A percentile compares a stretch with the other conserved stretches of the same genome.
Conservation (phyloP, 768 basidiomycete genomes). For the Tricholoma hemisulphureum region DNA sequence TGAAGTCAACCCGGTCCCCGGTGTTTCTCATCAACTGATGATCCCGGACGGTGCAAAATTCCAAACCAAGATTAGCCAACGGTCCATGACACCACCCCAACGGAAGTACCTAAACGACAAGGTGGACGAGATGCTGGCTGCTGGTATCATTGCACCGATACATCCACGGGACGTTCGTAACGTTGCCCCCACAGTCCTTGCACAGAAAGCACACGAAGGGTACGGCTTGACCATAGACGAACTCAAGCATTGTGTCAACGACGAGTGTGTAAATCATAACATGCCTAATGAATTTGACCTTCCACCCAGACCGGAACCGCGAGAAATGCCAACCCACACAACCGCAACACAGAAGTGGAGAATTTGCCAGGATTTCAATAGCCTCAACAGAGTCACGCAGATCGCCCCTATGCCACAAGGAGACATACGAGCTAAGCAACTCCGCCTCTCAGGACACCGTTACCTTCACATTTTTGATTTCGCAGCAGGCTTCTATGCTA, state of each 20-base stretch:
- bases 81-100: constrained; percentile 29
- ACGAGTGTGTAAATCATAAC: constrained; percentile 21
- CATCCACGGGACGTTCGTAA: constrained; percentile 12
- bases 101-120: too few relatives aligned
- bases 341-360: constrained; percentile 28
- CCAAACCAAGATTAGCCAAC: constrained; percentile 26
- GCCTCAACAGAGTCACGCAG: constrained; percentile 29
- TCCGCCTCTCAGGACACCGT: constrained; percentile 27
- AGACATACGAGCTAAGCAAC: constrained; percentile 38
- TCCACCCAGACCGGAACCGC: constrained; percentile 14
- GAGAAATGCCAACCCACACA: background rate
- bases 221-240: too few relatives aligned
- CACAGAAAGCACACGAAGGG: too few relatives aligned
- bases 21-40: constrained; percentile 29
- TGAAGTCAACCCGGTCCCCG: background rate
- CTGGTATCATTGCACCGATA: constrained; percentile 30
- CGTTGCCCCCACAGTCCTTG: too few relatives aligned
- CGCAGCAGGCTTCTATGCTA: constrained; percentile 33
- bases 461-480: constrained; percentile 36
- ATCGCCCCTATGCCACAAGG: too few relatives aligned
- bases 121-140: too few relatives aligned
- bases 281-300: constrained; percentile 18
- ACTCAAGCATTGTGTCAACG: too few relatives aligned
- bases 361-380: constrained; percentile 34
- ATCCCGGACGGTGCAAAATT: constrained; percentile 29